Percentiles rank a stretch among this genome's conserved stretches.
phyloP scores from a whole-genome alignment of 2,329 filamentous ascomycete species.

The Colletotrichum musae region DNA sequence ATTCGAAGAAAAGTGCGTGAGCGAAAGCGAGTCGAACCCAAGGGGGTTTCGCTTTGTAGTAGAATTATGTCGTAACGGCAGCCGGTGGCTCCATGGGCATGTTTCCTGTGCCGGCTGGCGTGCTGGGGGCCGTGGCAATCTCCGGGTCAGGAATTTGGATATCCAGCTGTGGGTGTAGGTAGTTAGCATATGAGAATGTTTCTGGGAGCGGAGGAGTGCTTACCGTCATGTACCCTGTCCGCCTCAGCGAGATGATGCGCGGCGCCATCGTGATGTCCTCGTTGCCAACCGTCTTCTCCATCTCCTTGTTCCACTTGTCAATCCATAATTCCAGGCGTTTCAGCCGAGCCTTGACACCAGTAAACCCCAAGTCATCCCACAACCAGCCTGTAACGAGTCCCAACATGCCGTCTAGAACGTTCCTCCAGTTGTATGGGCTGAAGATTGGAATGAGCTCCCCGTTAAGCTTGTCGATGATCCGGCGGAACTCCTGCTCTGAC shows the following conservation, averaged over 20 bases:
- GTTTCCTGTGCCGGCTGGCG: conserved; percentile 42
- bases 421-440: conserved; percentile 81
- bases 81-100: conserved; percentile 38
- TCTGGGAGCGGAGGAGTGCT: conserved; percentile 49
- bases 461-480: conserved; percentile 87
- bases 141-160: conserved; percentile 87
- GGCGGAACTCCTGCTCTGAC: conserved; percentile 87
- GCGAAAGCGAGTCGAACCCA: not conserved
- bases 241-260: conserved; percentile 82
- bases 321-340: conserved; percentile 83
- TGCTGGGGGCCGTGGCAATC: conserved; percentile 69
- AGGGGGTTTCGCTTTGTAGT: not conserved
- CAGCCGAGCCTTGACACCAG: conserved; percentile 80
- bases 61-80: conserved; percentile 29
- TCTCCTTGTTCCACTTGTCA: conserved; percentile 86
- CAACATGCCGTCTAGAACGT: conserved; percentile 83
- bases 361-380: conserved; percentile 91
- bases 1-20: conserved; percentile 21
- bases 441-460: conserved; percentile 82
- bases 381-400: conserved; percentile 92
- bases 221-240: conserved; percentile 90
- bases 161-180: conserved; percentile 70
- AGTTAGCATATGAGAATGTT: conserved; percentile 44
- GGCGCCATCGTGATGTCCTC: conserved; percentile 71
- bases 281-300: conserved; percentile 68